Conservation (phyloP, 2,329 filamentous ascomycete genomes). For the Paramyrothecium roridum region DNA sequence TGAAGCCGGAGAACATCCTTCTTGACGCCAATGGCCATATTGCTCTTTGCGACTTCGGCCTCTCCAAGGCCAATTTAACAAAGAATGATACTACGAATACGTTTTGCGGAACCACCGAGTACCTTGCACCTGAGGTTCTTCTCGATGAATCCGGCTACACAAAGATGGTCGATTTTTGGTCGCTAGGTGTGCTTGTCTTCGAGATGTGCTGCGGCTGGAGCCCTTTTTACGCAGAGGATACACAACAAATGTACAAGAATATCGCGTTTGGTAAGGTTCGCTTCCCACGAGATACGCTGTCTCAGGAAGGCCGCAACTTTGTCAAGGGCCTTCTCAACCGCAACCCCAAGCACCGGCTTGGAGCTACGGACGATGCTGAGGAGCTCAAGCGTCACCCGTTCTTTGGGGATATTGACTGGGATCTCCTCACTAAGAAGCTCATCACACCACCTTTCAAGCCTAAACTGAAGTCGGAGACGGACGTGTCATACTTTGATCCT, state of each 20-base stretch:
- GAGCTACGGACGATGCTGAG: conserved; percentile 85
- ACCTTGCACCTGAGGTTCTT: conserved; percentile 91
- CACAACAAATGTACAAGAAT: conserved; percentile 99
- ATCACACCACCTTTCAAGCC: conserved; percentile 97
- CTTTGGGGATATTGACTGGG: conserved; percentile 94
- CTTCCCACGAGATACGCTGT: conserved; percentile 92
- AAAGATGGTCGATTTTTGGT: conserved; percentile 99
- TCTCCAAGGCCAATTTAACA: conserved; percentile 95
- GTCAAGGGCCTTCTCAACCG: conserved; percentile 96
- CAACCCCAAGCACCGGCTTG: conserved; percentile 92
- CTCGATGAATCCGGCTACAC: conserved; percentile 97
- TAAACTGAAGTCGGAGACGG: conserved; percentile 90
- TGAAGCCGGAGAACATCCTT: conserved; percentile 97
- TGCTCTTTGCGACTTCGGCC: conserved; percentile 92
- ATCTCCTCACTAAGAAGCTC: conserved; percentile 80
- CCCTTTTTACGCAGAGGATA: conserved; percentile 97
- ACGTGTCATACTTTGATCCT: conserved; percentile 97
- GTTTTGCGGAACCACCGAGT: conserved; percentile 97
- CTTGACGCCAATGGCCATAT: conserved; percentile 97
- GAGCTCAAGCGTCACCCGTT: conserved; percentile 94
- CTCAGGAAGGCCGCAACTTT: conserved; percentile 92
- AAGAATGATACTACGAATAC: conserved; percentile 99
- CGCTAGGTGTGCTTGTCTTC: conserved; percentile 92
- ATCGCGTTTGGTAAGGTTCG: conserved; percentile 98
- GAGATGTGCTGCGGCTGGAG: conserved; percentile 99